phyloP scores from a whole-genome alignment of 129 eudicot genomes.

The Scalesia atractyloides region DNA sequence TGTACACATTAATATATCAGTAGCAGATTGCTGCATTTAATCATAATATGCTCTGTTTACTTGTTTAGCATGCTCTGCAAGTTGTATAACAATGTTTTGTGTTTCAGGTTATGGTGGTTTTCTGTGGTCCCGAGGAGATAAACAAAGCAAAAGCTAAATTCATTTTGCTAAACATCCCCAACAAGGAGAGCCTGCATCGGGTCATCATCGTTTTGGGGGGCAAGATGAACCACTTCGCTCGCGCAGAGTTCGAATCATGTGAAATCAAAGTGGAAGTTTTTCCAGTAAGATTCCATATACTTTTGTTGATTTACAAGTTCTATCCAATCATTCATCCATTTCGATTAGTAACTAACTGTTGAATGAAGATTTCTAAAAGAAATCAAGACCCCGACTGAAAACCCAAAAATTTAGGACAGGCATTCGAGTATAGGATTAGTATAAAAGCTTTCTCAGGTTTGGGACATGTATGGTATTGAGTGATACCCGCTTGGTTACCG shows the following conservation, averaged over 20 bases:
- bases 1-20: neutral
- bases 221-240: constrained; percentile 55
- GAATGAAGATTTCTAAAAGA: neutral
- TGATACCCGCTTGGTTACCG: neutral
- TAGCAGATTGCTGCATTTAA: constrained; percentile 2
- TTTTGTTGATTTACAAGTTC: neutral
- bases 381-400: neutral
- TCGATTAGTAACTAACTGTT: constrained; percentile 4
- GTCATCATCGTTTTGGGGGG: constrained; percentile 50
- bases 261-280: constrained; percentile 56
- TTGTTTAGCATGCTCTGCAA: neutral
- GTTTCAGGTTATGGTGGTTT: constrained; percentile 52
- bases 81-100: neutral
- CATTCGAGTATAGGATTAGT: neutral
- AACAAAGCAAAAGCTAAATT: constrained; percentile 34
- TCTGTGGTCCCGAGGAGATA: constrained; percentile 45
- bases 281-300: constrained; percentile 37
- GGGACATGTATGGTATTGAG: neutral
- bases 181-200: constrained; percentile 42
- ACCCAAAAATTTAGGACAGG: neutral
- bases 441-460: neutral
- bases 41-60: neutral
- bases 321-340: neutral
- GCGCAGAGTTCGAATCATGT: constrained; percentile 25
- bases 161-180: constrained; percentile 38